phyloP scores from a whole-genome alignment of 495 filamentous ascomycete species.

The Podospora conica region DNA sequence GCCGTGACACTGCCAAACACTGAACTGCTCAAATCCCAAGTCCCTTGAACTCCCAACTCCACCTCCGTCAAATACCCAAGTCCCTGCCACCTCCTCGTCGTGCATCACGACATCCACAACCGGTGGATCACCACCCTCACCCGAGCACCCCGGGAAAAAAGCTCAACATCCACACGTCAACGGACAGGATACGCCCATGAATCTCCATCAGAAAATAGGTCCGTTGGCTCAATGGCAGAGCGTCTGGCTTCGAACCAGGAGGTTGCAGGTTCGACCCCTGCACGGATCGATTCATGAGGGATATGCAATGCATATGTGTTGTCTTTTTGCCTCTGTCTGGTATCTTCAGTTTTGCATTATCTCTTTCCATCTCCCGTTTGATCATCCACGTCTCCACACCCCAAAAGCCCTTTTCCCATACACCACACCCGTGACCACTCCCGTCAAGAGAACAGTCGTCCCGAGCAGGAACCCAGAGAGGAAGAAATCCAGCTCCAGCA shows the following conservation, averaged over 20 bases:
- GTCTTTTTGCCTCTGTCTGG: not conserved
- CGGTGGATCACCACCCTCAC: no score
- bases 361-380: no score
- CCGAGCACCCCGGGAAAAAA: not conserved
- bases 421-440: slow-evolving; percentile 5
- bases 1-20: no score
- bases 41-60: no score
- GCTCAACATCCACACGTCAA: not conserved
- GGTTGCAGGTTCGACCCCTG: not conserved
- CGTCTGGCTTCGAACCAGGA: not conserved
- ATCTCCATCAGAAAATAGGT: not conserved
- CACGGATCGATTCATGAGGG: not conserved
- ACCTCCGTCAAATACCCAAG: no score
- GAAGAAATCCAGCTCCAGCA: slow-evolving; percentile 44
- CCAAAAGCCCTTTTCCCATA: not conserved
- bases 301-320: not conserved
- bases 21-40: no score
- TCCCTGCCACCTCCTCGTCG: no score
- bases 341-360: no score
- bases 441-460: slow-evolving; percentile 10
- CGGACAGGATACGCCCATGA: not conserved
- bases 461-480: slow-evolving; percentile 47
- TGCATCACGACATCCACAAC: no score
- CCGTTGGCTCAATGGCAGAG: not conserved
- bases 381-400: not conserved